Evolutionary conservation across 495 filamentous ascomycete species (phyloP).

Genomic region (Staphylotrichum tortipilum): DNA sequence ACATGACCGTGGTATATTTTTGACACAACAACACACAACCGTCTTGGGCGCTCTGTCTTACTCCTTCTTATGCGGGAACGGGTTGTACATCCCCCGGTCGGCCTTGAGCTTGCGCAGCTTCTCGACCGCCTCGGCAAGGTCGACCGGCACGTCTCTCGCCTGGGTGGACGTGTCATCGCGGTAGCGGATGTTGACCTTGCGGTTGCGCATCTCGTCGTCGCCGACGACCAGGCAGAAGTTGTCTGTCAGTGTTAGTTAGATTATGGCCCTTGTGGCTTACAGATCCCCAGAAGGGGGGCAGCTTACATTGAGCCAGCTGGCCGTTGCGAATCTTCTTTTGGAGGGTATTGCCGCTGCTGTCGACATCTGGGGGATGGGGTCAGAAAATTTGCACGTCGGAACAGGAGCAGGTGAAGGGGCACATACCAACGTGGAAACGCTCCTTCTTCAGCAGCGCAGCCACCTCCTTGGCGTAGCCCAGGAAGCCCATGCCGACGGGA

Average conservation of each 20-base stretch:
- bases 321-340: constrained; percentile 91
- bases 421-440: constrained; percentile 42
- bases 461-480: constrained; percentile 82
- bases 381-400: background rate
- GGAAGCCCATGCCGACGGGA: constrained; percentile 76
- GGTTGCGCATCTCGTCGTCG: constrained; percentile 64
- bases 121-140: constrained; percentile 65
- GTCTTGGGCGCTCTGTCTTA: background rate
- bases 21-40: too few relatives aligned
- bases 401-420: background rate
- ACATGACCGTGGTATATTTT: too few relatives aligned
- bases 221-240: constrained; percentile 61
- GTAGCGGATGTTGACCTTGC: constrained; percentile 82
- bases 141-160: constrained; percentile 55
- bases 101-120: constrained; percentile 65
- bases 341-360: constrained; percentile 83
- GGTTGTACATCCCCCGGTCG: constrained; percentile 29
- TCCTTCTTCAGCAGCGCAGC: constrained; percentile 49
- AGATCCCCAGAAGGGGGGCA: constrained; percentile 43
- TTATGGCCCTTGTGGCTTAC: too few relatives aligned
- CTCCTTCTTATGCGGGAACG: constrained; percentile 25
- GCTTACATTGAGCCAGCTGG: constrained; percentile 85
- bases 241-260: constrained; percentile 18
- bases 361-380: constrained; percentile 51
- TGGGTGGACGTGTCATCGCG: constrained; percentile 80